These are phyloP conservation scores for Aspergillus terreus DNA, from an alignment of 2,329 filamentous ascomycete genomes.

Conservation along the genomic window DNA sequence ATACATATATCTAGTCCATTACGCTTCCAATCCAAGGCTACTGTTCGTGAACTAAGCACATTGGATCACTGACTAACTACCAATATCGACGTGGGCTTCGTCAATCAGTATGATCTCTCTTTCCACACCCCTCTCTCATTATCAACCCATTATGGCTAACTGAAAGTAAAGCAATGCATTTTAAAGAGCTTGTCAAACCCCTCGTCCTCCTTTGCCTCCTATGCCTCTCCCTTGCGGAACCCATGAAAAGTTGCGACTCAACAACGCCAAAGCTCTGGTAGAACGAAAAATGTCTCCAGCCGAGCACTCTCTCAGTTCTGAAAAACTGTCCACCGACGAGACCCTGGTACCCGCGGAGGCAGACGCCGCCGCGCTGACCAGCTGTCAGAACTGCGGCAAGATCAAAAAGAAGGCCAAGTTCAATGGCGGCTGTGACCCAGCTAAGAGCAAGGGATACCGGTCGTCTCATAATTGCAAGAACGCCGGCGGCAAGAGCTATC, in stretches of 20 bases:
- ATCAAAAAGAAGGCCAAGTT: constrained; percentile 3
- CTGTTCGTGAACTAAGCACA: no score
- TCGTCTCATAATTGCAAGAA: constrained; percentile 1
- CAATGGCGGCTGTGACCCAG: not conserved
- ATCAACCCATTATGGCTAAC: no score
- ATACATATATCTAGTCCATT: no score
- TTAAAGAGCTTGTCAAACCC: not conserved
- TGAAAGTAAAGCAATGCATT: not conserved
- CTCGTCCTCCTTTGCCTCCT: not conserved
- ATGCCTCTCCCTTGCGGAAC: not conserved
- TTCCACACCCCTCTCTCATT: no score
- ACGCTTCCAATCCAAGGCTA: no score
- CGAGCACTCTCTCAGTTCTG: not conserved
- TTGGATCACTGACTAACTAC: no score
- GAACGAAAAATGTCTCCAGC: not conserved
- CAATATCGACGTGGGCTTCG: no score
- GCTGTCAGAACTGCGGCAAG: not conserved
- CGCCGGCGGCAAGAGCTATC: not conserved
- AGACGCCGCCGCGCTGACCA: not conserved
- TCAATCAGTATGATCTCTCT: no score
- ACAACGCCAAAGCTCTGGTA: not conserved
- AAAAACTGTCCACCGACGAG: not conserved
- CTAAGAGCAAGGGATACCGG: not conserved
- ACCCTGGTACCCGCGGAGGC: not conserved
- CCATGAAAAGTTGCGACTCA: not conserved